Conservation (phyloP, 306 rosid genomes). For the Sphenostylis stenocarpa region DNA sequence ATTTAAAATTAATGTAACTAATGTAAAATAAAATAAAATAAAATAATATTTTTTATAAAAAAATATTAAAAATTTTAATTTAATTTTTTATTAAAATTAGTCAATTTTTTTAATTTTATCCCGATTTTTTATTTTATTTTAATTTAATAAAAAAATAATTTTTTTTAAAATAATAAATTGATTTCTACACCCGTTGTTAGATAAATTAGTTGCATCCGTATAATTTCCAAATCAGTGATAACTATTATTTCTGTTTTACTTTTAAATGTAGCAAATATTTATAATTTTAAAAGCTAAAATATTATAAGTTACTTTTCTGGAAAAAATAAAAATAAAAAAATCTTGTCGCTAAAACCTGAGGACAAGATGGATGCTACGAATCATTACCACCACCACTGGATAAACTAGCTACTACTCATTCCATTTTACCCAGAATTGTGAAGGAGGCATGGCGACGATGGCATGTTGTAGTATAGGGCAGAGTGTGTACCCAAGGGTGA, state of each 20-base stretch:
- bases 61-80: too few relatives aligned
- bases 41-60: too few relatives aligned
- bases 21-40: too few relatives aligned
- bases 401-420: not conserved
- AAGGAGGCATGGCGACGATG: conserved; percentile 51
- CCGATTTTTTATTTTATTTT: too few relatives aligned
- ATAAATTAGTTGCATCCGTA: too few relatives aligned
- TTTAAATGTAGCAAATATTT: not conserved
- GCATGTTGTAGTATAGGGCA: conserved; percentile 38
- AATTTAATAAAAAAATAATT: too few relatives aligned
- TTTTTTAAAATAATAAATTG: too few relatives aligned
- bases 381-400: not conserved
- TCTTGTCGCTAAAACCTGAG: not conserved
- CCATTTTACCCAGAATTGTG: not conserved
- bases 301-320: not conserved
- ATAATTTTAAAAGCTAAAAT: not conserved
- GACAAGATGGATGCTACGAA: not conserved
- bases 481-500: conserved; percentile 18
- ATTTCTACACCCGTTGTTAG: too few relatives aligned
- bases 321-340: not conserved
- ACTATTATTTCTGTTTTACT: not conserved
- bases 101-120: too few relatives aligned
- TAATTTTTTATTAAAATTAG: too few relatives aligned
- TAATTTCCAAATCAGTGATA: too few relatives aligned
- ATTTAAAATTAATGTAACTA: too few relatives aligned